Conservation (phyloP, 164 flowering plant species). For the Brasenia schreberi region DNA sequence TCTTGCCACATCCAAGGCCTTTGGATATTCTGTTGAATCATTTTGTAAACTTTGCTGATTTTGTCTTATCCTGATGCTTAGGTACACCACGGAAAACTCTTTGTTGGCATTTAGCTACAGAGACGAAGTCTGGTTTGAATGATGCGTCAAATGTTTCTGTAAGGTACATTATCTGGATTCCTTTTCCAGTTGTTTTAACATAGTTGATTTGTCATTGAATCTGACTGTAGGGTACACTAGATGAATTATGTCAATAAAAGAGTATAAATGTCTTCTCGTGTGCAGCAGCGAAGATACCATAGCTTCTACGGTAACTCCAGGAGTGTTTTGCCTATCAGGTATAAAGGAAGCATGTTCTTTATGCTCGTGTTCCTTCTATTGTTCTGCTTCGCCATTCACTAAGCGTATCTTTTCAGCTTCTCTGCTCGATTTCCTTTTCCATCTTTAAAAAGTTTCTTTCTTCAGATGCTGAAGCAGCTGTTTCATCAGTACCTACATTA, state of each 20-base stretch:
- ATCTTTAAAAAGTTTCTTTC: neutral
- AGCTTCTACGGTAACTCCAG: slow-evolving; percentile 24
- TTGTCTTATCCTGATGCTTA: slow-evolving; percentile 4
- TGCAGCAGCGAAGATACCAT: slow-evolving; percentile 41
- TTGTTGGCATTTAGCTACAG: slow-evolving; percentile 91
- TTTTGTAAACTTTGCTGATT: neutral
- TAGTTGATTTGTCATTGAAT: neutral
- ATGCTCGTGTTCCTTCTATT: neutral
- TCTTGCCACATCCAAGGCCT: too few relatives aligned
- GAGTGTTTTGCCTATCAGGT: slow-evolving; percentile 47
- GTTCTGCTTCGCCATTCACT: too few relatives aligned
- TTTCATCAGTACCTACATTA: slow-evolving; percentile 19
- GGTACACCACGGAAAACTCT: slow-evolving; percentile 70
- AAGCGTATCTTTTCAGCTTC: neutral
- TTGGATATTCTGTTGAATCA: too few relatives aligned
- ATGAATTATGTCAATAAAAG: neutral
- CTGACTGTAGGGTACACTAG: slow-evolving; percentile 1
- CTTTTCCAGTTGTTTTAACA: neutral
- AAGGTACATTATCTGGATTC: slow-evolving; percentile 1
- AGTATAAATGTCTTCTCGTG: slow-evolving; percentile 2
- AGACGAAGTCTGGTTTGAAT: slow-evolving; percentile 48
- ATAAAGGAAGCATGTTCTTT: slow-evolving; percentile 5
- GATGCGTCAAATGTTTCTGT: slow-evolving; percentile 17
- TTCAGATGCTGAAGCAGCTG: slow-evolving; percentile 37
- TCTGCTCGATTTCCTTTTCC: neutral